A percentile compares a stretch with the other conserved stretches of the same genome.
Evolutionary conservation across 306 rosid genomes (phyloP).

Genomic region (Alnus rubra): DNA sequence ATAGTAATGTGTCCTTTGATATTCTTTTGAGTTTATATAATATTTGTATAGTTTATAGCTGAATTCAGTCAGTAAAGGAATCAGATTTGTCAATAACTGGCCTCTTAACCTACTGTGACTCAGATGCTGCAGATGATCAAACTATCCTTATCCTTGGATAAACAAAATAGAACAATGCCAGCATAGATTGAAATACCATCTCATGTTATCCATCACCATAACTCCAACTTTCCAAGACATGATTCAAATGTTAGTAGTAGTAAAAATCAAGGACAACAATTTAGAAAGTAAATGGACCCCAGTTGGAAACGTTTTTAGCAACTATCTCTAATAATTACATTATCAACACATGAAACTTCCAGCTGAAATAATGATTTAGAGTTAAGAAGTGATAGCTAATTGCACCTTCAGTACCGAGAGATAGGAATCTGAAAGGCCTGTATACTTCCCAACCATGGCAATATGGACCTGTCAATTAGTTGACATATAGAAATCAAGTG

Average conservation of each 20-base stretch:
- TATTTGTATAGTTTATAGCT: not conserved
- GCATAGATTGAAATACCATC: not conserved
- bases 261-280: not conserved
- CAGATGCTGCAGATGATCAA: not conserved
- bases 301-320: not conserved
- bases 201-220: not conserved
- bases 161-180: not conserved
- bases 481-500: not conserved
- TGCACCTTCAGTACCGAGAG: conserved; percentile 87
- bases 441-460: conserved; percentile 97
- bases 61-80: not conserved
- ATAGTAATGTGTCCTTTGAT: too few species aligned
- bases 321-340: not conserved
- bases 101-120: not conserved
- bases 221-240: not conserved
- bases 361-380: not conserved
- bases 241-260: not conserved
- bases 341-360: not conserved
- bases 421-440: conserved; percentile 90
- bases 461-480: conserved; percentile 64
- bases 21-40: too few species aligned
- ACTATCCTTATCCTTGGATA: not conserved
- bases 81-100: not conserved
- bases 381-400: not conserved
- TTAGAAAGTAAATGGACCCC: not conserved